phyloP scores from a whole-genome alignment of 1,284 basidiomycete species.

The Trichosporon sp. region DNA sequence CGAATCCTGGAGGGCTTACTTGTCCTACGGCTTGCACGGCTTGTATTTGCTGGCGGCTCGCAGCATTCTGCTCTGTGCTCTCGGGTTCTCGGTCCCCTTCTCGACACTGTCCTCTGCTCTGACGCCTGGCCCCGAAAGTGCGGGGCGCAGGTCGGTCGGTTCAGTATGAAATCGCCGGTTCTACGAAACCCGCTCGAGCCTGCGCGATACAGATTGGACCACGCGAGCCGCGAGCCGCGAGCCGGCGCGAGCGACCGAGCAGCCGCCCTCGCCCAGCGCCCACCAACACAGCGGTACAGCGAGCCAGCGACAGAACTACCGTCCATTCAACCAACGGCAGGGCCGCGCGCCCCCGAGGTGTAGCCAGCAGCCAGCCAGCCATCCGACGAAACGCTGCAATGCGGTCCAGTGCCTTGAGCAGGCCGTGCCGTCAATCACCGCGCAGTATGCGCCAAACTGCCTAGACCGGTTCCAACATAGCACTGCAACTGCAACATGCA shows the following conservation, averaged over 20 bases:
- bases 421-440: background rate
- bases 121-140: slow-evolving; percentile 1
- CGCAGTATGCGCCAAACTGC: background rate
- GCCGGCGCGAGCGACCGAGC: slow-evolving; percentile 1
- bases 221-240: slow-evolving; percentile 7
- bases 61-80: background rate
- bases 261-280: background rate
- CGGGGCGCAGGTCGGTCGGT: slow-evolving; percentile 1
- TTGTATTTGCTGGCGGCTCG: background rate
- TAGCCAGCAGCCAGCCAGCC: background rate
- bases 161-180: background rate
- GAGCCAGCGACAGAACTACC: background rate
- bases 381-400: slow-evolving; percentile 3
- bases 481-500: background rate
- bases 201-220: background rate
- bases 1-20: slow-evolving; percentile 11
- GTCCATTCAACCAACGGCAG: background rate
- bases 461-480: background rate
- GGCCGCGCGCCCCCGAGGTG: no score
- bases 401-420: background rate
- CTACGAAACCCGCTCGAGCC: slow-evolving; percentile 8
- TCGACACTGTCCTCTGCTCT: background rate
- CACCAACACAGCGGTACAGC: background rate
- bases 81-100: slow-evolving; percentile 4
- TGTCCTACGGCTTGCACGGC: background rate